Percentiles rank a stretch among this genome's conserved stretches.
phyloP scores from a whole-genome alignment of 768 basidiomycete species.

The Rhizopogon vinicolor region DNA sequence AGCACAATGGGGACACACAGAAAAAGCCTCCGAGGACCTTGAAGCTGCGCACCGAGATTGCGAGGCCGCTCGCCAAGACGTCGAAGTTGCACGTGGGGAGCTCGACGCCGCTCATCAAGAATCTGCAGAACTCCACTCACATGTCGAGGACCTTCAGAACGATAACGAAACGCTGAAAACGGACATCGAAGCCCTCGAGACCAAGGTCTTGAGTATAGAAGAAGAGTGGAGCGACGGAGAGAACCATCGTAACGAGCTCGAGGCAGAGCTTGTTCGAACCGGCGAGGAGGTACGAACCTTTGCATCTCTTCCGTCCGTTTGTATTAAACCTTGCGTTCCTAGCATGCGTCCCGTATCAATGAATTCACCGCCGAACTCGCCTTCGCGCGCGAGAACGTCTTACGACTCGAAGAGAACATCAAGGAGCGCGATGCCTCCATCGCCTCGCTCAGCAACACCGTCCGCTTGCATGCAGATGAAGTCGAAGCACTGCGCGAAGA shows the following conservation, averaged over 20 bases:
- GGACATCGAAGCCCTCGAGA: conserved; percentile 34
- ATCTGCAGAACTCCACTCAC: not conserved
- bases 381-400: conserved; percentile 46
- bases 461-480: conserved; percentile 47
- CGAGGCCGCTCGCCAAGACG: conserved; percentile 12
- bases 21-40: conserved; percentile 47
- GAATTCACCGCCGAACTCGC: conserved; percentile 53
- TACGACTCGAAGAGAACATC: conserved; percentile 55
- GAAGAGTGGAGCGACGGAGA: conserved; percentile 53
- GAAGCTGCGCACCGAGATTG: conserved; percentile 31
- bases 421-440: conserved; percentile 55
- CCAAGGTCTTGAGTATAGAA: conserved; percentile 43
- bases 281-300: conserved; percentile 41
- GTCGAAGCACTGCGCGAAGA: conserved; percentile 51
- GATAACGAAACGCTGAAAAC: conserved; percentile 2
- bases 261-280: conserved; percentile 49
- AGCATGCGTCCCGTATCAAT: conserved; percentile 44
- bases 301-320: not conserved
- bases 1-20: conserved; percentile 67
- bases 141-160: not conserved
- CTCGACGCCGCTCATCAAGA: conserved; percentile 18
- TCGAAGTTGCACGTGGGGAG: conserved; percentile 36
- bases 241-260: conserved; percentile 50
- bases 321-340: conserved; percentile 35
- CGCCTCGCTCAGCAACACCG: conserved; percentile 38